These are phyloP conservation scores for Fusarium sp. DNA, from an alignment of 2,329 filamentous ascomycete genomes.

Conservation along the genomic window DNA sequence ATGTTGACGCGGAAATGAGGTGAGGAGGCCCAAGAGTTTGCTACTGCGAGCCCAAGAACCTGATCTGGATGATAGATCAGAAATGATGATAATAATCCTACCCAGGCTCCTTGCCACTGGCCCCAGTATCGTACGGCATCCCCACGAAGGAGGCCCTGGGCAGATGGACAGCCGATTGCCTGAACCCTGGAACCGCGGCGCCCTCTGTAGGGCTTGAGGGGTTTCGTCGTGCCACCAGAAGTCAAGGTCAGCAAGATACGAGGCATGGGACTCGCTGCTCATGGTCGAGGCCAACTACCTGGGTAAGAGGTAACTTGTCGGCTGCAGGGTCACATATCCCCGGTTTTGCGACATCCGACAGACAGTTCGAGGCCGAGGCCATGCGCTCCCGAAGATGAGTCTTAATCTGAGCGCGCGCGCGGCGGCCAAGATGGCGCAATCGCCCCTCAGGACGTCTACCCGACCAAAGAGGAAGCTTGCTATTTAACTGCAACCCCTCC, in stretches of 20 bases:
- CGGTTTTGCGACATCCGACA: constrained; percentile 9
- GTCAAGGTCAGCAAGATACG: background rate
- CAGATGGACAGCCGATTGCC: background rate
- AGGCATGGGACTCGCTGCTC: background rate
- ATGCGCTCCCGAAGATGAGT: background rate
- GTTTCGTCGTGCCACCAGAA: background rate
- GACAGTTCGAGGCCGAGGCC: background rate
- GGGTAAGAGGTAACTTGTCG: background rate
- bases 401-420: background rate
- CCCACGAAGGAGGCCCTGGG: background rate
- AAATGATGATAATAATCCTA: background rate
- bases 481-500: constrained; percentile 19
- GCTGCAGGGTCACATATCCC: background rate
- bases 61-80: constrained; percentile 10
- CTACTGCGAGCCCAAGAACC: background rate
- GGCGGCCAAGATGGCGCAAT: constrained; percentile 10
- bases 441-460: background rate
- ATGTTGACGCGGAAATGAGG: constrained; percentile 8
- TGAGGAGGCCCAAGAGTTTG: background rate
- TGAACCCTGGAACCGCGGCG: background rate
- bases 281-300: background rate
- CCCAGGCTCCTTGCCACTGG: background rate
- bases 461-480: constrained; percentile 31
- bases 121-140: background rate
- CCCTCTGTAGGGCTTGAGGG: background rate